Base-by-base conservation (phyloP, 805 yeast genomes). In the Komagataella pseudopastoris region DNA sequence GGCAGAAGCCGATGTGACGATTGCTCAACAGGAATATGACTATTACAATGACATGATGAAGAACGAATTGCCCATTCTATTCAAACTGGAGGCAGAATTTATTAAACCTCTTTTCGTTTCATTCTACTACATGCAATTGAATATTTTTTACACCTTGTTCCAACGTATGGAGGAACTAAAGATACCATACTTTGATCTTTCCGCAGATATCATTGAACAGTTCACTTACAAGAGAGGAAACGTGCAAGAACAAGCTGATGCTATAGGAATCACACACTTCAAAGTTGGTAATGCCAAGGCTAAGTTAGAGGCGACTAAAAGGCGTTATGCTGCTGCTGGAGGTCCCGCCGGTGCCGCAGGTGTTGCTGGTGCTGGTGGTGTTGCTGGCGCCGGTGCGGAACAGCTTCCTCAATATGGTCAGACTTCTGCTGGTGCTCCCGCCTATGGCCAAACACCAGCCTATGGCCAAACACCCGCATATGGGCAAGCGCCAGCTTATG, bases 41-140 rank as follows among this genome's bases (percentile, higher is more conserved):
- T 93, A 91, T 71, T 93, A 86, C 72, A 95, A 93, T 68, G 95
- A 93, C 56, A 81, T 93, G 88, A 75, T 95, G 68, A 91, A 90
- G 70, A 79, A 75, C 44, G 98, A 93, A 67, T 73, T 93, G 54
- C 99, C 99, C 20, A 70, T 85, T 47, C 72, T 93, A 63, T 93
- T 93, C 68, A 80, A 78, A 60, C 74, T 93, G 68, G 96, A 93
- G 67, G 86, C 89, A 4, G 93, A 89, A 60, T 88, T 93, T 64
- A 90, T 93, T 63, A 84, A 82, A 63, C 99, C 99, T 17, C 73
- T 93, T 60, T 93, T 93, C 70, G 93, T 91, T 60, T 84, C 95
- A 51, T 83, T 93, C 67, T 93, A 93, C 70, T 93, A 81, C 75
- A 93, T 93, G 98, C 99, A 93, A 72, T 78, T 93, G 72, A 93